Conservation (phyloP, 1,284 basidiomycete genomes). For the Pyrrhoderma lamaoense region DNA sequence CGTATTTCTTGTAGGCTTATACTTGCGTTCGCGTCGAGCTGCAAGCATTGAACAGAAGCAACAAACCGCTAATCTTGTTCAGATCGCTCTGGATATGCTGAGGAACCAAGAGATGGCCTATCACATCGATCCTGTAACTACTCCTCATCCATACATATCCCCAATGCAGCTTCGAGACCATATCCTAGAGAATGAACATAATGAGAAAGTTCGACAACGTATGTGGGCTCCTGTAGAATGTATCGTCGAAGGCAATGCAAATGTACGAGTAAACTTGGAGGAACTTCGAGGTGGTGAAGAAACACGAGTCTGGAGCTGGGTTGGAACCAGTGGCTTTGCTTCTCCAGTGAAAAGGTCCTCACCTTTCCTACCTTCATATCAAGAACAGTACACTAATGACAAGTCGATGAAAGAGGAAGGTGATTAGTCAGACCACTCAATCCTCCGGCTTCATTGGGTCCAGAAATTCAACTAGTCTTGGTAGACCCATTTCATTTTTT, state of each 20-base stretch:
- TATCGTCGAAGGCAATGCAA: slow-evolving; percentile 90
- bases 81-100: slow-evolving; percentile 73
- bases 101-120: slow-evolving; percentile 84
- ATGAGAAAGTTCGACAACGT: slow-evolving; percentile 55
- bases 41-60: slow-evolving; percentile 56
- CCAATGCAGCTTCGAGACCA: slow-evolving; percentile 89
- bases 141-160: slow-evolving; percentile 76
- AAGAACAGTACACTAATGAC: slow-evolving; percentile 4
- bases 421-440: not conserved
- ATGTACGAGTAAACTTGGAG: slow-evolving; percentile 84
- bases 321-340: slow-evolving; percentile 43
- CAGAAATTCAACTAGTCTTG: too few relatives aligned
- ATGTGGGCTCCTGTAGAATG: slow-evolving; percentile 86
- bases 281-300: slow-evolving; percentile 88
- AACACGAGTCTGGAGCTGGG: slow-evolving; percentile 78
- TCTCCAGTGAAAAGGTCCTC: slow-evolving; percentile 15
- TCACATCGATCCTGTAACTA: slow-evolving; percentile 76
- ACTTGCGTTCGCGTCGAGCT: slow-evolving; percentile 38
- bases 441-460: too few relatives aligned
- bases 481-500: too few relatives aligned
- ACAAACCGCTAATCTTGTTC: slow-evolving; percentile 71
- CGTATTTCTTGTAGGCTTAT: slow-evolving; percentile 29
- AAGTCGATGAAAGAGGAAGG: slow-evolving; percentile 1
- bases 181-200: slow-evolving; percentile 78
- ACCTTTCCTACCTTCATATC: slow-evolving; percentile 6